Evolutionary conservation across 352 stramenopile species (phyloP), one percentile per base, ranked within the genome.

Genomic region (Globisporangium rhizosaccharum): DNA sequence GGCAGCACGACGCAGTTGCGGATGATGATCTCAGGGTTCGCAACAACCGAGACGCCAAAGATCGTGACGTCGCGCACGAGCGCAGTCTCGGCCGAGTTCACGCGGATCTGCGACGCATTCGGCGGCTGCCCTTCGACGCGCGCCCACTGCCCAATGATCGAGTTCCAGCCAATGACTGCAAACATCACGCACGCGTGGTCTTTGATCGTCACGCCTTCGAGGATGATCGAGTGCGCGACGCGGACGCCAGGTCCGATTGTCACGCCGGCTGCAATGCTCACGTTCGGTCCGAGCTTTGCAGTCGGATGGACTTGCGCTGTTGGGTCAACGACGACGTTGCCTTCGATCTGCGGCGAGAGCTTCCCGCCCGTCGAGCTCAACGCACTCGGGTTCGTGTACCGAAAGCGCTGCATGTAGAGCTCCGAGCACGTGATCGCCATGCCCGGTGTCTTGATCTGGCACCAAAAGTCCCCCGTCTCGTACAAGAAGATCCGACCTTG

Each of bases 351-450:
- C 2, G 87, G 87, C 1, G 82, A 88, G 11, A 92, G 53, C 58
- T 96, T 96, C 2, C 87, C 87, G 14, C 87, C 87, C 15, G 79
- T 92, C 14, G 73, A 66, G 53, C 85, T 92, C 55, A 96, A 56
- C 9, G 83, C 79, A 30, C 72, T 92, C n/a, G 85, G 85, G 62
- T 94, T 92, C 26, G 85, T 93, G 68, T 93, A 94, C 28, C 87
- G 87, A 67, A 94, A 96, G 26, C 87, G 87, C 57, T 96, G 87
- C 85, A 96, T 96, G 68, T 94, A 96, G 11, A 96, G 73, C 70
- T 94, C 87, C 10, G 87, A 96, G 63, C 87, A 96, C 66, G 87
- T 96, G 59, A 96, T 82, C 11, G 87, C 85, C 87, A 94, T 94
- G 18, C 87, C 87, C 0, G 87, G 87, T 1, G 87, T 96, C 75